Conservation (phyloP, 2,329 filamentous ascomycete genomes). For the Tympanopsis confertula region DNA sequence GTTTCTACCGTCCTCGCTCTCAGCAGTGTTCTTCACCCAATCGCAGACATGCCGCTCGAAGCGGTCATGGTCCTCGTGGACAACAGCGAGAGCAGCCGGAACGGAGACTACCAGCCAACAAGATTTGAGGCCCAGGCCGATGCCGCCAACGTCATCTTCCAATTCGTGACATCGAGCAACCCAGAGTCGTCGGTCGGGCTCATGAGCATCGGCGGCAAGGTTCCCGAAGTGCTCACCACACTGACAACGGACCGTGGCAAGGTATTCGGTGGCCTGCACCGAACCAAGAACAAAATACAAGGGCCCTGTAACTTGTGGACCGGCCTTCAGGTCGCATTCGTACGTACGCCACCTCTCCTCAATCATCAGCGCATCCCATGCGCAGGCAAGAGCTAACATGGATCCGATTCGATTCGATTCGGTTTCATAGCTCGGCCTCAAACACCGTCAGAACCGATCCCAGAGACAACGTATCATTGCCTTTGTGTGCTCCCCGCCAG, state of each 20-base stretch:
- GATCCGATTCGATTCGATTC: too few species aligned
- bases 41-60: constrained; percentile 85
- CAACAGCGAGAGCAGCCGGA: constrained; percentile 97
- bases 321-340: constrained; percentile 86
- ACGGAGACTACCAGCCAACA: constrained; percentile 84
- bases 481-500: constrained; percentile 80
- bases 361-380: constrained; percentile 5
- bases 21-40: constrained; percentile 7
- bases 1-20: constrained; percentile 3
- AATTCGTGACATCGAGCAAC: constrained; percentile 86
- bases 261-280: constrained; percentile 82
- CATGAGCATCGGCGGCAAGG: constrained; percentile 97
- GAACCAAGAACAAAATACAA: constrained; percentile 81
- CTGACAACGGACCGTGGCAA: constrained; percentile 93
- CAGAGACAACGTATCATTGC: constrained; percentile 95
- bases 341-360: constrained; percentile 34
- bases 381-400: constrained; percentile 9
- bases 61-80: constrained; percentile 99
- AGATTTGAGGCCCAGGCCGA: constrained; percentile 94
- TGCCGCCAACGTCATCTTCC: constrained; percentile 88
- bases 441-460: constrained; percentile 95
- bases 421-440: constrained; percentile 67
- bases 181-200: constrained; percentile 93
- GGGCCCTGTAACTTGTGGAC: constrained; percentile 81
- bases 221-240: constrained; percentile 93